Base-by-base conservation (phyloP, 2,329 filamentous ascomycete genomes). In the Neopestalotiopsis clavispora region DNA sequence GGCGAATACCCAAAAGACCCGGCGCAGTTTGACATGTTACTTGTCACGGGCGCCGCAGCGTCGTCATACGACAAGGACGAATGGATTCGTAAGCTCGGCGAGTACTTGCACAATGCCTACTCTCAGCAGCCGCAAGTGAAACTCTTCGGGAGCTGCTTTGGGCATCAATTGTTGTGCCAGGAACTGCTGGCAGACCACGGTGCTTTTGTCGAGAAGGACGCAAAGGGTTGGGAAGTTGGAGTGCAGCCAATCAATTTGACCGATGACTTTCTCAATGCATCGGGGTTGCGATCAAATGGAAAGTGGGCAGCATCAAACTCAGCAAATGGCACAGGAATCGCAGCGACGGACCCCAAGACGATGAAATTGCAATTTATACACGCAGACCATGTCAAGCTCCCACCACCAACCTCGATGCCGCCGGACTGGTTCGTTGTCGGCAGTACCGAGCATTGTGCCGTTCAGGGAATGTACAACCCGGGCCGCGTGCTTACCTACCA, bases 131-230 rank as follows among this genome's bases (percentile, higher is more conserved):
- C 72, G 1, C 65, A 66, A 2, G 70, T 81, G 60, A 79, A 77
- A 62, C 74, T 82, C 13, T 81, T 82, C 64, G 80, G 79, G 1
- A 79, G 77, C 23, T 82, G 80, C 57, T 81, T 82, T 57, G 79
- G 80, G 0, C 79, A 82, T 58, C 79, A 82, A 65, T 52, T 81
- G 2, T 67, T 81, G 3, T 78, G 75, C 65, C 74, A 79, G 56
- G 74, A 76, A 7, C 65, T 82, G 4, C 72, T 82, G 23, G 70
- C 71, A 12, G 63, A 66, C 1, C 71, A 74, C 58, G 74, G 74
- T 1, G 76, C 38, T 7, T 5, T n/a, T 1, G 68, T 69, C 17
- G 68, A 69, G 60, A 69, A 68, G 28, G 70, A 73, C 23, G 69
- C 70, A 5, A 68, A 69, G 42, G 73, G 71, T 7, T 76, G 72